phyloP scores from a whole-genome alignment of 306 rosid genomes.

The Luffa aegyptiaca region DNA sequence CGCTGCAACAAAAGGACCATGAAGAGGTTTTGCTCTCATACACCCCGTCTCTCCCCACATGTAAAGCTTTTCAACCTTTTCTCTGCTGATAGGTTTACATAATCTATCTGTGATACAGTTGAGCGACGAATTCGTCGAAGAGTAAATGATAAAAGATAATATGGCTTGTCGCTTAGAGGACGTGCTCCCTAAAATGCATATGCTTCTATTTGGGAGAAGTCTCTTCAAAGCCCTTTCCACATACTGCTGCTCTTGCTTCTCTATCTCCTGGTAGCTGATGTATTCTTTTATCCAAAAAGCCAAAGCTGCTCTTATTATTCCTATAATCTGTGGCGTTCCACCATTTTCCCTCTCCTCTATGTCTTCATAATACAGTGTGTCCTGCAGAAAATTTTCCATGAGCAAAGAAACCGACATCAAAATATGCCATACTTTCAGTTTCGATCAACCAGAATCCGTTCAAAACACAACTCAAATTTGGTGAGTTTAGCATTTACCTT shows the following conservation, averaged over 20 bases:
- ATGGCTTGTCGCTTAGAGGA: constrained; percentile 53
- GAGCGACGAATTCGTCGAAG: constrained; percentile 29
- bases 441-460: neutral
- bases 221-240: constrained; percentile 39
- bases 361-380: constrained; percentile 53
- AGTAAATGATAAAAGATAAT: constrained; percentile 54
- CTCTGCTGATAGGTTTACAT: neutral
- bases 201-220: constrained; percentile 43
- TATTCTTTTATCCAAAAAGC: constrained; percentile 82
- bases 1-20: constrained; percentile 65
- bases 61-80: constrained; percentile 18
- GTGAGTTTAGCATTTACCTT: constrained; percentile 27
- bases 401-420: neutral
- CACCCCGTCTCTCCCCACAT: constrained; percentile 53
- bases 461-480: neutral
- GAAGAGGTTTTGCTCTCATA: constrained; percentile 57
- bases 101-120: neutral
- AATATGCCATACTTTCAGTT: neutral
- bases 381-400: constrained; percentile 31
- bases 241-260: constrained; percentile 41
- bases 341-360: constrained; percentile 81
- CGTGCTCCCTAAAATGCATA: constrained; percentile 49
- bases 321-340: constrained; percentile 86
- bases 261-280: constrained; percentile 48
- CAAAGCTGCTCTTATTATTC: constrained; percentile 69